Conservation (phyloP, 306 rosid species). For the Rosa lucieae region DNA sequence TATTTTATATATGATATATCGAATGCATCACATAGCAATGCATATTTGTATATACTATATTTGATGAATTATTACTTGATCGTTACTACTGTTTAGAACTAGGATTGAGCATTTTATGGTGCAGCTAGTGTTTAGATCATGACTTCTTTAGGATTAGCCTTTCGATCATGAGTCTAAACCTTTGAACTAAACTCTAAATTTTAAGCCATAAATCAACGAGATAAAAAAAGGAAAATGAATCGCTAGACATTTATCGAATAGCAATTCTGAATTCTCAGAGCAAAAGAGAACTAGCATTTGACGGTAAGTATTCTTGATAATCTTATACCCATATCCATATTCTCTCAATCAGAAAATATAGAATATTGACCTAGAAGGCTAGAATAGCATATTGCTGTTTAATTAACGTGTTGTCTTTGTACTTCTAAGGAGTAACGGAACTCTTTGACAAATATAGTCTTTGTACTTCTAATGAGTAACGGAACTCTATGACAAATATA, state of each 20-base stretch:
- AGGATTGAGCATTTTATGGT: background rate
- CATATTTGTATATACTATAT: background rate
- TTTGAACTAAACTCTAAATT: background rate
- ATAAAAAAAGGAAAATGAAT: no score
- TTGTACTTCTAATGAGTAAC: background rate
- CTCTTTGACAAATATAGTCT: background rate
- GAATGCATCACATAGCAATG: no score
- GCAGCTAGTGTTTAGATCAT: background rate
- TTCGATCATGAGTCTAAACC: background rate
- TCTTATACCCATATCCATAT: background rate
- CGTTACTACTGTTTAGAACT: background rate
- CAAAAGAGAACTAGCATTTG: background rate
- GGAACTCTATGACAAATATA: background rate
- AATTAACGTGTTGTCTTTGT: constrained; percentile 6
- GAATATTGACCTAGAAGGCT: background rate
- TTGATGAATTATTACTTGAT: background rate
- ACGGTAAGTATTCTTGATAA: background rate
- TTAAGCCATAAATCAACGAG: no score
- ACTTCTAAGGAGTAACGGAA: background rate
- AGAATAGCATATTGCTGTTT: background rate
- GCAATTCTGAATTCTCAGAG: background rate
- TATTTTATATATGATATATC: background rate
- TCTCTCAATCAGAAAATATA: background rate
- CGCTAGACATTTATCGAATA: no score
- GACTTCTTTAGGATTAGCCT: background rate